Percentiles rank a stretch among this genome's conserved stretches.
phyloP scores from a whole-genome alignment of 2,329 filamentous ascomycete genomes.

The Dothiorella sarmentorum region DNA sequence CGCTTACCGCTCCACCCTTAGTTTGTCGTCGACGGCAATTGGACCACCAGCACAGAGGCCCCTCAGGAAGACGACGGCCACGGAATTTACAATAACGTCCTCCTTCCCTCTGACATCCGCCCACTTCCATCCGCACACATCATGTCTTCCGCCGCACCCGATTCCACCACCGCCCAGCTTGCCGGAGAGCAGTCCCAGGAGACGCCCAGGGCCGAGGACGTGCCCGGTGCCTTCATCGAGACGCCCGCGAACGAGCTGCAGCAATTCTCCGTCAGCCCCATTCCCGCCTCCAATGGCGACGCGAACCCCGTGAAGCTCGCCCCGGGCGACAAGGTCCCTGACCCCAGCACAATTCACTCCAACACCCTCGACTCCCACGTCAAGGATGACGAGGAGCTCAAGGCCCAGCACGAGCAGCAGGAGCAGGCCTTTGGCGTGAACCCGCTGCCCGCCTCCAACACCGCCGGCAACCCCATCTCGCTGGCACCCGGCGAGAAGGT shows the following conservation, averaged over 20 bases:
- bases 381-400: constrained; percentile 32
- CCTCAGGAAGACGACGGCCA: constrained; percentile 78
- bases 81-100: constrained; percentile 90
- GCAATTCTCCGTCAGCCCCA: constrained; percentile 55
- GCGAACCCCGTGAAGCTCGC: constrained; percentile 78
- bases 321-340: constrained; percentile 77
- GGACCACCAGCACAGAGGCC: constrained; percentile 77
- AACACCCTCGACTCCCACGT: constrained; percentile 67
- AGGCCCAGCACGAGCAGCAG: constrained; percentile 29
- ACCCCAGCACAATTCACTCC: constrained; percentile 58
- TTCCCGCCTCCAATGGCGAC: constrained; percentile 55
- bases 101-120: constrained; percentile 69
- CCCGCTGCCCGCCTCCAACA: constrained; percentile 57
- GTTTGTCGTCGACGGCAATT: constrained; percentile 94
- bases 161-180: constrained; percentile 68
- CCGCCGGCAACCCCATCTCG: constrained; percentile 72
- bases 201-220: constrained; percentile 27
- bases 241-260: constrained; percentile 58
- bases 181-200: constrained; percentile 62
- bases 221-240: constrained; percentile 69
- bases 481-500: constrained; percentile 78
- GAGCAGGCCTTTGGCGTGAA: constrained; percentile 54
- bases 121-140: constrained; percentile 48
- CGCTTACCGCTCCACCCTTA: constrained; percentile 38
- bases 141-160: constrained; percentile 66